A percentile compares a stretch with the other conserved stretches of the same genome.
Conservation (phyloP, 2,329 filamentous ascomycete genomes). For the Trichoderma lentiforme region DNA sequence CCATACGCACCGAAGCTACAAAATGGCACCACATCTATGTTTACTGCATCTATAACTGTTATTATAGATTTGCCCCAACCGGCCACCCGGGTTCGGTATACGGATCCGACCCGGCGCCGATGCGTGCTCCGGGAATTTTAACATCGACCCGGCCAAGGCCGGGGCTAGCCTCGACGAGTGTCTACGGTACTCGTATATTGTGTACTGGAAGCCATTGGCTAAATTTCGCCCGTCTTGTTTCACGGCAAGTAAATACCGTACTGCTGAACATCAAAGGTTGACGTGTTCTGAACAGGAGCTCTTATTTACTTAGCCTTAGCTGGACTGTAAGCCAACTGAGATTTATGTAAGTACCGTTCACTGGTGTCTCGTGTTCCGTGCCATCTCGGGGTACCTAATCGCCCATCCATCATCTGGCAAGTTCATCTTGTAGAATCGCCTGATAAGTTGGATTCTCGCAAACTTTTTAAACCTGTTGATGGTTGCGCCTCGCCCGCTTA, state of each 20-base stretch:
- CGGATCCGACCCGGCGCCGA: neutral
- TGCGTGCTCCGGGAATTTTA: neutral
- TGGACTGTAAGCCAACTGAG: neutral
- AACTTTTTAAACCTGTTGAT: neutral
- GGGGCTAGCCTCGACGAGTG: neutral
- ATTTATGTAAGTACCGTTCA: neutral
- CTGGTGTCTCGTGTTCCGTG: neutral
- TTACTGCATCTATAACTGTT: neutral
- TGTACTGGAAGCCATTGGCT: neutral
- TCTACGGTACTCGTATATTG: neutral
- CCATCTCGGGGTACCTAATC: neutral
- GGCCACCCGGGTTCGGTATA: neutral
- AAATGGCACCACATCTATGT: neutral
- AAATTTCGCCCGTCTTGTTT: neutral
- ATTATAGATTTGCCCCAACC: neutral
- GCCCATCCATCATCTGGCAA: neutral
- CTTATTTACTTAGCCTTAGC: neutral
- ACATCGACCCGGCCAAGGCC: neutral
- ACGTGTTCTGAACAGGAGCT: neutral
- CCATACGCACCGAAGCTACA: neutral
- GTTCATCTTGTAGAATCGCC: neutral
- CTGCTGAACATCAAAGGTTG: neutral
- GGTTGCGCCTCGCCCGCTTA: neutral
- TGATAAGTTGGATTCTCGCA: neutral
- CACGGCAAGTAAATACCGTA: neutral